phyloP scores from a whole-genome alignment of 2,329 filamentous ascomycete species.

The Alternaria postmessia region DNA sequence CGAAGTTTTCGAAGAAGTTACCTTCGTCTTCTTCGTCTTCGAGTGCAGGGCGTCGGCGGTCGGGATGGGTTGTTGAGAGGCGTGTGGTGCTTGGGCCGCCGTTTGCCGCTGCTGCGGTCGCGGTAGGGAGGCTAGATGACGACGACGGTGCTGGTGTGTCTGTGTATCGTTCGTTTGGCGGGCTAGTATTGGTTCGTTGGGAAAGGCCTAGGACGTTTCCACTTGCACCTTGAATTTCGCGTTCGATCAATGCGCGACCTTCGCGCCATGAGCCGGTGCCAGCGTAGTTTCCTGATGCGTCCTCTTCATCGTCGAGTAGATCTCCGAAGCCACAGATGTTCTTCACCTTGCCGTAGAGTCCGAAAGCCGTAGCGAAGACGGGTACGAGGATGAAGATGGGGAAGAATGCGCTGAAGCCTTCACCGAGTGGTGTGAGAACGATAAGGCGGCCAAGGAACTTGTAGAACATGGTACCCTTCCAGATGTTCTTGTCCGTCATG shows the following conservation, averaged over 20 bases:
- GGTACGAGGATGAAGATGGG: slow-evolving; percentile 88
- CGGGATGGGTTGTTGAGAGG: slow-evolving; percentile 9
- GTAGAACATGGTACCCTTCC: slow-evolving; percentile 83
- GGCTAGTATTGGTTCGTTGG: slow-evolving; percentile 23
- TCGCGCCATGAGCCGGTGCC: slow-evolving; percentile 90
- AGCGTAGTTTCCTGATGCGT: slow-evolving; percentile 66
- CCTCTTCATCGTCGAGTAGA: slow-evolving; percentile 76
- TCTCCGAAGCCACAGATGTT: slow-evolving; percentile 81
- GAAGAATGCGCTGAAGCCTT: slow-evolving; percentile 87
- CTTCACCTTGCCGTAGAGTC: slow-evolving; percentile 83
- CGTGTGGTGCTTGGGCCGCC: slow-evolving; percentile 21
- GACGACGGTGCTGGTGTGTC: slow-evolving; percentile 26
- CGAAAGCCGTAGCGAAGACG: slow-evolving; percentile 85
- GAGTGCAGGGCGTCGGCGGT: slow-evolving; percentile 35
- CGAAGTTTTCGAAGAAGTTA: slow-evolving; percentile 83
- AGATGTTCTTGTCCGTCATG: slow-evolving; percentile 77
- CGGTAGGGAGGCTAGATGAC: not conserved
- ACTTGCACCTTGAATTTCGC: slow-evolving; percentile 67
- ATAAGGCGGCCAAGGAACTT: slow-evolving; percentile 84
- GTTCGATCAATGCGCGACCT: slow-evolving; percentile 87
- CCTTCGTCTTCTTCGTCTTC: slow-evolving; percentile 73
- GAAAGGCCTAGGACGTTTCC: slow-evolving; percentile 45
- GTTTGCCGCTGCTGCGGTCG: not conserved
- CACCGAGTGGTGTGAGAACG: slow-evolving; percentile 80
- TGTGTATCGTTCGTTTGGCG: slow-evolving; percentile 36